Evolutionary conservation across 1,284 basidiomycete species (phyloP).

Genomic region (Rhizoctonia solani): DNA sequence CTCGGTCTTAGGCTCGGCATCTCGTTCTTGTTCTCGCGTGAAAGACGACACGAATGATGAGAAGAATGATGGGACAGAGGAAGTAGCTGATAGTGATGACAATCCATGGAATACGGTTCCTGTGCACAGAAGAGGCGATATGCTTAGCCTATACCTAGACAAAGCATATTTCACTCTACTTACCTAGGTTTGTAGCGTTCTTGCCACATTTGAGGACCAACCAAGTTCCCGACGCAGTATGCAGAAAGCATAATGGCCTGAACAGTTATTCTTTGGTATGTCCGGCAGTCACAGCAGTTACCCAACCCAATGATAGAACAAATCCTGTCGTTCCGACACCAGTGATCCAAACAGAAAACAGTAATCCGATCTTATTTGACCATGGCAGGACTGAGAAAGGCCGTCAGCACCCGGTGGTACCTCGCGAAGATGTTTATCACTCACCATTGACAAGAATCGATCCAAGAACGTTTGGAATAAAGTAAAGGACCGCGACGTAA

Average conservation of each 20-base stretch:
- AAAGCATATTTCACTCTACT: not conserved
- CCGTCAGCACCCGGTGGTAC: not conserved
- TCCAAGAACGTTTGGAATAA: slow-evolving; percentile 44
- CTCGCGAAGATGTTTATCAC: not conserved
- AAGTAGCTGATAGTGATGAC: slow-evolving; percentile 32
- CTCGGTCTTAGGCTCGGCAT: slow-evolving; percentile 37
- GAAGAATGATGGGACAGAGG: slow-evolving; percentile 37
- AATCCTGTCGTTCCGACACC: slow-evolving; percentile 40
- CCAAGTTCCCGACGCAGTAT: slow-evolving; percentile 30
- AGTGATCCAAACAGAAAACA: slow-evolving; percentile 32
- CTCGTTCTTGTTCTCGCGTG: slow-evolving; percentile 43
- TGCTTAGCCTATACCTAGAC: no score
- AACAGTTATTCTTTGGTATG: slow-evolving; percentile 31
- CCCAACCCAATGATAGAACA: slow-evolving; percentile 45
- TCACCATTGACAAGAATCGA: slow-evolving; percentile 41
- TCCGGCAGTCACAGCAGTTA: slow-evolving; percentile 39
- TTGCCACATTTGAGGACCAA: slow-evolving; percentile 34
- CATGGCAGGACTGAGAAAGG: slow-evolving; percentile 10
- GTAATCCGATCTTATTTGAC: slow-evolving; percentile 32
- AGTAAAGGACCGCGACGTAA: slow-evolving; percentile 40
- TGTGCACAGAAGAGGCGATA: no score
- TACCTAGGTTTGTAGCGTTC: slow-evolving; percentile 30
- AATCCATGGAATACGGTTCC: slow-evolving; percentile 32
- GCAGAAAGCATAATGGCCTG: slow-evolving; percentile 35
- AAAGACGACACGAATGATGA: slow-evolving; percentile 40